A percentile compares a stretch with the other conserved stretches of the same genome.
Evolutionary conservation across 441 rosid genomes (phyloP).

Genomic region (Populus trichocarpa): DNA sequence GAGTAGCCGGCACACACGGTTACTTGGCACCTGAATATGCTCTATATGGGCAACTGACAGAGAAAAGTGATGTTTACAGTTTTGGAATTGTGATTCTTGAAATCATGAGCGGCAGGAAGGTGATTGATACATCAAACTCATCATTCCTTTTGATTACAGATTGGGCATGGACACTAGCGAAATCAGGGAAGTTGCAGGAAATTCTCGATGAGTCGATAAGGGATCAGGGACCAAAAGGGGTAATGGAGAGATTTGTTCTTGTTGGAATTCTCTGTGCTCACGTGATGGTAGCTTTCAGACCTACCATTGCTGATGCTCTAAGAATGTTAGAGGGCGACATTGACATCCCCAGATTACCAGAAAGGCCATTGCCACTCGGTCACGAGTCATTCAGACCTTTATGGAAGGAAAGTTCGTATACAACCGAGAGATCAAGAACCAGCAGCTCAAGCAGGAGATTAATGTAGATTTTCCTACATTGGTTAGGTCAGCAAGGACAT

Average conservation of each 20-base stretch:
- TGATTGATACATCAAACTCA: constrained; percentile 35
- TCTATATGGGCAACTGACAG: constrained; percentile 54
- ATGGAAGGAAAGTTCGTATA: background rate
- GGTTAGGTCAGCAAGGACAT: too few species aligned
- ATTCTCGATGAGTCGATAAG: constrained; percentile 38
- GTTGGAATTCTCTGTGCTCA: constrained; percentile 67
- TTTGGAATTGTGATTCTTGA: constrained; percentile 56
- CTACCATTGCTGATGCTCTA: constrained; percentile 51
- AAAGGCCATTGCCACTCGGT: constrained; percentile 55
- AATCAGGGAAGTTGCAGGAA: constrained; percentile 35
- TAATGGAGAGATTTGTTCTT: constrained; percentile 58
- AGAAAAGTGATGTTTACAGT: constrained; percentile 57
- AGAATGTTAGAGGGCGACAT: constrained; percentile 60
- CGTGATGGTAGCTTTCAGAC: constrained; percentile 57
- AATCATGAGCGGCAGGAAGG: constrained; percentile 55
- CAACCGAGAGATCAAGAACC: constrained; percentile 15
- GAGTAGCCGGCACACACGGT: constrained; percentile 64
- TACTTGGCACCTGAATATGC: constrained; percentile 61
- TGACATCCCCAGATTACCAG: constrained; percentile 55
- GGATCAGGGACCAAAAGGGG: constrained; percentile 39
- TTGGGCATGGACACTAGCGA: constrained; percentile 55
- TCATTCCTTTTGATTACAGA: constrained; percentile 46
- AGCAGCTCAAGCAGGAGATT: constrained; percentile 4
- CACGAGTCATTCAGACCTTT: constrained; percentile 40
- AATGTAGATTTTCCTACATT: too few species aligned